phyloP scores from a whole-genome alignment of 2,329 filamentous ascomycete genomes.

The Clarireedia sp. region DNA sequence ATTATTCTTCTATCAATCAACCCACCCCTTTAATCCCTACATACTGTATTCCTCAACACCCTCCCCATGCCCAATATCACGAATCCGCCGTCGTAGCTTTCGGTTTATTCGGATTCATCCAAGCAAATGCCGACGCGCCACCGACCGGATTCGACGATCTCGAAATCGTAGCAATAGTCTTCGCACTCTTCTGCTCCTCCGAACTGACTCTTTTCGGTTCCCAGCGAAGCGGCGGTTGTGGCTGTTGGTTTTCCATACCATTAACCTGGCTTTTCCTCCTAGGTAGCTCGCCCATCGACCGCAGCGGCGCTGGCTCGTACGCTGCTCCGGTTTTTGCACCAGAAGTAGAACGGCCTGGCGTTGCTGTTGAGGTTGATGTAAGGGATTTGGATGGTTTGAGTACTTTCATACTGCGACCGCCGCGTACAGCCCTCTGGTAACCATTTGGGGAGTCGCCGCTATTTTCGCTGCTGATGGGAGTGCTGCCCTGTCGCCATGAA shows the following conservation, averaged over 20 bases:
- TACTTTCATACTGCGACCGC: slow-evolving; percentile 76
- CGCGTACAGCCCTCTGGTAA: slow-evolving; percentile 61
- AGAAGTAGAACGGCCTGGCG: slow-evolving; percentile 28
- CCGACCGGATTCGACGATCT: slow-evolving; percentile 75
- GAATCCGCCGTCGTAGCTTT: slow-evolving; percentile 14
- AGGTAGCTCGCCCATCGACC: slow-evolving; percentile 38
- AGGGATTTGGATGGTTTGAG: slow-evolving; percentile 67
- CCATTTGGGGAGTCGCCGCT: slow-evolving; percentile 35
- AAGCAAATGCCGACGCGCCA: slow-evolving; percentile 87
- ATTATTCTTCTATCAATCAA: not conserved
- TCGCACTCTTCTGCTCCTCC: slow-evolving; percentile 28
- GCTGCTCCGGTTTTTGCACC: slow-evolving; percentile 42
- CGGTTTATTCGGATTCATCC: slow-evolving; percentile 57
- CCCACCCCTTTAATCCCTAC: not conserved
- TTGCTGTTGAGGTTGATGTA: slow-evolving; percentile 39
- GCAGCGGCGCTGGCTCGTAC: slow-evolving; percentile 41
- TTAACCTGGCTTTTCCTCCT: slow-evolving; percentile 46
- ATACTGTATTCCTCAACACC: no score
- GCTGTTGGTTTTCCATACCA: slow-evolving; percentile 22
- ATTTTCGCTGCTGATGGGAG: slow-evolving; percentile 19
- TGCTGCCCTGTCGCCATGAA: slow-evolving; percentile 56
- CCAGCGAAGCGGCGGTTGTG: slow-evolving; percentile 34
- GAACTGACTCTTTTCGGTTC: slow-evolving; percentile 42
- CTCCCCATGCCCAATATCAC: not conserved
- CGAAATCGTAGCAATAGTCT: slow-evolving; percentile 31